Evolutionary conservation across 2,329 filamentous ascomycete genomes (phyloP).

Genomic region (Ascocoryne sarcoides): DNA sequence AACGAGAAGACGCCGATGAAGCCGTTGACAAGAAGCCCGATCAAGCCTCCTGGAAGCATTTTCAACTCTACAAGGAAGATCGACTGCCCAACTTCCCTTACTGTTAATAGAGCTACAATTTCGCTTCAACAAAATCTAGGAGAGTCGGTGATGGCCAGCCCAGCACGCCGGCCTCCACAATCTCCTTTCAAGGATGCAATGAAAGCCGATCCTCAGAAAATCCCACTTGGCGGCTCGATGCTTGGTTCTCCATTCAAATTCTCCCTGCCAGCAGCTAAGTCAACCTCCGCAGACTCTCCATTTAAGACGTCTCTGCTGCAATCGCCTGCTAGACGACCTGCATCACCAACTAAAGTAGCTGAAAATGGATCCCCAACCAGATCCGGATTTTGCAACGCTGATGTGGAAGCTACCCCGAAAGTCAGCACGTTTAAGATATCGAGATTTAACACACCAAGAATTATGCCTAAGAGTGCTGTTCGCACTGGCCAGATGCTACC

Average conservation of each 20-base stretch:
- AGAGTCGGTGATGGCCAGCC: conserved; percentile 39
- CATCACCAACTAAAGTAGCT: conserved; percentile 26
- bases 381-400: conserved; percentile 2
- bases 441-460: conserved; percentile 25
- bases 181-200: conserved; percentile 47
- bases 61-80: conserved; percentile 28
- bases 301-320: conserved; percentile 27
- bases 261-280: conserved; percentile 19
- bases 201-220: conserved; percentile 46
- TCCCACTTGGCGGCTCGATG: conserved; percentile 22
- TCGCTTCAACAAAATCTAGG: conserved; percentile 31
- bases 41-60: conserved; percentile 37
- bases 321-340: conserved; percentile 26
- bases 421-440: conserved; percentile 25
- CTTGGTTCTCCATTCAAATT: conserved; percentile 26
- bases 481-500: conserved; percentile 18
- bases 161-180: conserved; percentile 44
- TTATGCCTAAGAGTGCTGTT: conserved; percentile 18
- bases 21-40: conserved; percentile 45
- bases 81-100: conserved; percentile 28
- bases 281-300: conserved; percentile 10
- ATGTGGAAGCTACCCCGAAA: conserved; percentile 20
- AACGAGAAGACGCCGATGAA: conserved; percentile 42
- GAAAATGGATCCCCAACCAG: conserved; percentile 25
- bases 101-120: conserved; percentile 24